Evolutionary conservation across 1,284 basidiomycete genomes (phyloP).

Genomic region (Meripilus lineatus): DNA sequence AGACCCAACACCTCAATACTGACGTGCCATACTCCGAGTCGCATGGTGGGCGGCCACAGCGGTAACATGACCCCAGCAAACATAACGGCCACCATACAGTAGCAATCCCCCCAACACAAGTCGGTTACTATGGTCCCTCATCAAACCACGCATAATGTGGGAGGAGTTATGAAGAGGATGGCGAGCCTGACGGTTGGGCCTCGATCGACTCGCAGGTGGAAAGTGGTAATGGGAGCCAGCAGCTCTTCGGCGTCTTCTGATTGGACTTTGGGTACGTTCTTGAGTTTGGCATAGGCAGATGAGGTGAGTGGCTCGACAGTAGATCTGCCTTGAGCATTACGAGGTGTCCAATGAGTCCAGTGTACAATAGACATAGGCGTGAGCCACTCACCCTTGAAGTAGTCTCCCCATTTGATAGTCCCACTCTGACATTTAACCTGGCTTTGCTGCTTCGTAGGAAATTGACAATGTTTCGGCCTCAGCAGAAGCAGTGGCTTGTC

Average conservation of each 20-base stretch:
- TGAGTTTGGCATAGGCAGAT: slow-evolving; percentile 87
- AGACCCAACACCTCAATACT: slow-evolving; percentile 86
- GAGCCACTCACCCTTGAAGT: slow-evolving; percentile 84
- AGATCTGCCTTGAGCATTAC: slow-evolving; percentile 79
- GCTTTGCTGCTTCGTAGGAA: slow-evolving; percentile 83
- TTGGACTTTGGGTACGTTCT: slow-evolving; percentile 76
- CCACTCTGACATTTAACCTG: slow-evolving; percentile 86
- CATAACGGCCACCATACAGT: slow-evolving; percentile 95
- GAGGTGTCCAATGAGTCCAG: not conserved
- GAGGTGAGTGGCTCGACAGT: slow-evolving; percentile 90
- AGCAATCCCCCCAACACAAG: slow-evolving; percentile 85
- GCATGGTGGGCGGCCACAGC: slow-evolving; percentile 90
- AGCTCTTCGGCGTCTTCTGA: slow-evolving; percentile 76
- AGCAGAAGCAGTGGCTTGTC: slow-evolving; percentile 71
- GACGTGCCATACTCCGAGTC: slow-evolving; percentile 97
- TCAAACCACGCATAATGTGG: slow-evolving; percentile 97
- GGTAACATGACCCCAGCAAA: slow-evolving; percentile 99
- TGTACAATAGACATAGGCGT: not conserved
- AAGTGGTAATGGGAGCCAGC: slow-evolving; percentile 76
- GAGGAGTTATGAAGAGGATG: slow-evolving; percentile 75
- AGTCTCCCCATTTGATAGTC: slow-evolving; percentile 96
- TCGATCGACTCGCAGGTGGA: slow-evolving; percentile 87
- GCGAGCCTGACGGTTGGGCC: slow-evolving; percentile 63
- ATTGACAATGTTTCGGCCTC: slow-evolving; percentile 74
- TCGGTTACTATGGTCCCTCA: slow-evolving; percentile 91